Conservation (phyloP, 108 stramenopile species). For the Epithemia pelagica region DNA sequence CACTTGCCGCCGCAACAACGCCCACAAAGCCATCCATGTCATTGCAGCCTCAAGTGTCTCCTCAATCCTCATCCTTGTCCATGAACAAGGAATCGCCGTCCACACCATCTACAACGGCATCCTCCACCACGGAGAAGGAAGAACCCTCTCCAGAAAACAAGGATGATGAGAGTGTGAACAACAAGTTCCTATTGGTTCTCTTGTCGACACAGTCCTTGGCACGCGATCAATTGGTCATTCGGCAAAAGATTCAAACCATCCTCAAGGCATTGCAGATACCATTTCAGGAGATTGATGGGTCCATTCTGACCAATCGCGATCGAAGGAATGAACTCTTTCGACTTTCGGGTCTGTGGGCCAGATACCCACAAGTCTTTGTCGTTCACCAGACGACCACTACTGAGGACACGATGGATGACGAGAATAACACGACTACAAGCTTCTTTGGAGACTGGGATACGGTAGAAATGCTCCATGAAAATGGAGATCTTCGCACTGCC, state of each 20-base stretch:
- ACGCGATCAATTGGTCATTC: constrained; percentile 22
- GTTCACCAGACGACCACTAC: too few species aligned
- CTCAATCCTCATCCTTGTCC: too few species aligned
- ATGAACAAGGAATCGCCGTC: too few species aligned
- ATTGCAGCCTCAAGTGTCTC: too few species aligned
- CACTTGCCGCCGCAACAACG: too few species aligned
- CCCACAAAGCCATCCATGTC: too few species aligned
- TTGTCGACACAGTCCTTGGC: constrained; percentile 30
- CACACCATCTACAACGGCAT: too few species aligned
- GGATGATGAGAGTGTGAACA: too few species aligned
- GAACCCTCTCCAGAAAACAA: too few species aligned
- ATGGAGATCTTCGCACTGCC: background rate
- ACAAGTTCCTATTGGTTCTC: constrained; percentile 21
- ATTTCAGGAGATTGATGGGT: constrained; percentile 52
- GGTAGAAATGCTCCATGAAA: background rate
- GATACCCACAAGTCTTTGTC: constrained; percentile 79
- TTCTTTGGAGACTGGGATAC: constrained; percentile 3
- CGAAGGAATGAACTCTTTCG: constrained; percentile 54
- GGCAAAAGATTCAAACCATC: constrained; percentile 24
- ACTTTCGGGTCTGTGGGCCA: constrained; percentile 48
- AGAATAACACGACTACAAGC: background rate
- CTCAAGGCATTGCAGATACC: constrained; percentile 26
- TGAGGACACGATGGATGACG: background rate
- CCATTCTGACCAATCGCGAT: constrained; percentile 33
- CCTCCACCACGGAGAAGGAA: too few species aligned